phyloP scores from a whole-genome alignment of 768 basidiomycete genomes.

The Russula vinacea region DNA sequence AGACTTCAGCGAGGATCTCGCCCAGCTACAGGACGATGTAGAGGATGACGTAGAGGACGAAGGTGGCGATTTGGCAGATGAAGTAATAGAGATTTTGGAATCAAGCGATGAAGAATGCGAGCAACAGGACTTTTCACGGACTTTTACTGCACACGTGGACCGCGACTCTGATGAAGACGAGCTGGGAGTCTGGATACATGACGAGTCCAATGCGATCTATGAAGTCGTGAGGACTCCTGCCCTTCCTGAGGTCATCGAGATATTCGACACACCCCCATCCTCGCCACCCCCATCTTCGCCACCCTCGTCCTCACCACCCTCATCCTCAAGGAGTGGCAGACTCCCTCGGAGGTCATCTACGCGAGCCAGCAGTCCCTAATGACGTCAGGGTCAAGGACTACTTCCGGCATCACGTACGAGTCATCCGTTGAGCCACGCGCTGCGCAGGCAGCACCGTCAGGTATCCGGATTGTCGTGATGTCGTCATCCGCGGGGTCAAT shows the following conservation, averaged over 20 bases:
- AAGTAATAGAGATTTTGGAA: constrained; percentile 21
- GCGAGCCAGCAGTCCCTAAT: constrained; percentile 1
- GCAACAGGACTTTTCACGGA: constrained; percentile 7
- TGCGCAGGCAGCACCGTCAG: neutral
- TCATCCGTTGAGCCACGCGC: neutral
- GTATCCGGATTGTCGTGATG: neutral
- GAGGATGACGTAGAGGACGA: constrained; percentile 32
- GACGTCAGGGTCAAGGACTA: neutral
- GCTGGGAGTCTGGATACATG: constrained; percentile 42
- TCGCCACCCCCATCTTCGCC: constrained; percentile 29
- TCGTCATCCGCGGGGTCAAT: too few relatives aligned
- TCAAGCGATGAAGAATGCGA: constrained; percentile 28
- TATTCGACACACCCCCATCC: constrained; percentile 36
- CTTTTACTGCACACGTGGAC: constrained; percentile 11
- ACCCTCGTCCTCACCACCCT: constrained; percentile 21
- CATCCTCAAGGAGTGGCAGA: constrained; percentile 9
- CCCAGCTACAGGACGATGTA: constrained; percentile 30
- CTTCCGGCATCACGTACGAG: neutral
- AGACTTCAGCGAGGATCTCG: constrained; percentile 34
- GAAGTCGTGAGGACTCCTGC: constrained; percentile 29
- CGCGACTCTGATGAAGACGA: constrained; percentile 43
- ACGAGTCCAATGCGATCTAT: constrained; percentile 44
- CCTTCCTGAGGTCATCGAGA: constrained; percentile 33
- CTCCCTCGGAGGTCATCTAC: neutral
- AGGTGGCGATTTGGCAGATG: constrained; percentile 27